These are phyloP conservation scores for Blastobotrys illinoisensis DNA, from an alignment of 1,139 yeast species.

Conservation along the genomic window DNA sequence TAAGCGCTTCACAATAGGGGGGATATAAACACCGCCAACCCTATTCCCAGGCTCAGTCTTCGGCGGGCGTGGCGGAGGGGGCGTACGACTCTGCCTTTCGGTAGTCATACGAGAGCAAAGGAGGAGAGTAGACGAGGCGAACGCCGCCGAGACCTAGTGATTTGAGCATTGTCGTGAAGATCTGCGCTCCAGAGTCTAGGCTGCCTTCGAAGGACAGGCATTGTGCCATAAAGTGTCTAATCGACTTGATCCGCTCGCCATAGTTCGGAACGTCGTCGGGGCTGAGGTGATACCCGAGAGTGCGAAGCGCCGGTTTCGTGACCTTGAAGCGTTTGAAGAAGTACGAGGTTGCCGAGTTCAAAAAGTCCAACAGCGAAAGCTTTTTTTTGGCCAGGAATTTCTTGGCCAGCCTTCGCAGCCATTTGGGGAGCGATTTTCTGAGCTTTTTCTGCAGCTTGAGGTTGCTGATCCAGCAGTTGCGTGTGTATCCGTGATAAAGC, in stretches of 20 bases:
- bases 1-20: background rate
- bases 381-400: background rate
- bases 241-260: background rate
- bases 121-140: background rate
- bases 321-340: background rate
- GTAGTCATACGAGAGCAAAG: background rate
- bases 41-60: background rate
- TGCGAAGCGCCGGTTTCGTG: background rate
- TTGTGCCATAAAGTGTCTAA: background rate
- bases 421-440: background rate
- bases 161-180: background rate
- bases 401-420: background rate
- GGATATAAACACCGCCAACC: background rate
- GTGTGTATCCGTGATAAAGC: background rate
- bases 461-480: background rate
- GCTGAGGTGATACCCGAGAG: background rate
- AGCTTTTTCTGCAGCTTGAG: background rate
- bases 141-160: background rate
- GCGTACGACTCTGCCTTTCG: background rate
- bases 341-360: background rate
- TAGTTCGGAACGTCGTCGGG: background rate
- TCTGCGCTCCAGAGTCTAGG: background rate
- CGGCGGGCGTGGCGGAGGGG: background rate
- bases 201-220: background rate
- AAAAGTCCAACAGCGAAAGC: background rate